Evolutionary conservation across 306 rosid species (phyloP), one percentile per base, ranked within the genome.

Genomic region (Begonia loranthoides): DNA sequence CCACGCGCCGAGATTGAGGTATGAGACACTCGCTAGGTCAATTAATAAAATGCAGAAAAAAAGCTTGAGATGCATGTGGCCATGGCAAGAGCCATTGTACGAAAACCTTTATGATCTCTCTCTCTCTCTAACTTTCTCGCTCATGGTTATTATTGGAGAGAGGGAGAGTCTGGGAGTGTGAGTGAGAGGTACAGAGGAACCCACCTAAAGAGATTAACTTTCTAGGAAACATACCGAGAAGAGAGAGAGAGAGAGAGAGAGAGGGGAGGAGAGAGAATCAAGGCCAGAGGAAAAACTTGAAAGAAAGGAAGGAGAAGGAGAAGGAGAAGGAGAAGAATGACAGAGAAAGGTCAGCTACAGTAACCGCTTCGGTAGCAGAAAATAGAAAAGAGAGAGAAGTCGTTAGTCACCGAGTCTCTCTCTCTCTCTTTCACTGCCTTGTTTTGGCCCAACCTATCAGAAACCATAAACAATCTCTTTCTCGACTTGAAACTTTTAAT

Each of bases 61-160:
- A 55, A 28, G 36, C 34, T 24, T 4, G 70, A 64, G 70, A 58
- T 54, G 66, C 81, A 71, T 74, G 86, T 75, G 88, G 75, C 69
- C 50, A 67, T 60, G 66, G 71, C 80, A 79, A 65, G 72, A 73
- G 71, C 74, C 10, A 78, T 55, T 50, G 64, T 74, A 72, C 84
- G 74, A 77, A 75, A 79, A 71, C 72, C 78, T 77, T 69, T 77
- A 70, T 72, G 66, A 69, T 9, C 57, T 43, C 55, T 9, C 33
- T 58, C 52, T 16, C 53, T 28, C 51, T 41, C 15, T 44, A 2
- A 41, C 10, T 2, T 45, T 17, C 19, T 59, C 61, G 58, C 39
- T 15, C 50, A 59, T 49, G 34, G 69, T 65, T 74, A 76, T 86
- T 61, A 82, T 86, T 83, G 78, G 86, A 66, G 96, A 74, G 87